These are phyloP conservation scores for Globisporangium irregulare DNA, from an alignment of 352 stramenopile genomes.

Conservation along the genomic window DNA sequence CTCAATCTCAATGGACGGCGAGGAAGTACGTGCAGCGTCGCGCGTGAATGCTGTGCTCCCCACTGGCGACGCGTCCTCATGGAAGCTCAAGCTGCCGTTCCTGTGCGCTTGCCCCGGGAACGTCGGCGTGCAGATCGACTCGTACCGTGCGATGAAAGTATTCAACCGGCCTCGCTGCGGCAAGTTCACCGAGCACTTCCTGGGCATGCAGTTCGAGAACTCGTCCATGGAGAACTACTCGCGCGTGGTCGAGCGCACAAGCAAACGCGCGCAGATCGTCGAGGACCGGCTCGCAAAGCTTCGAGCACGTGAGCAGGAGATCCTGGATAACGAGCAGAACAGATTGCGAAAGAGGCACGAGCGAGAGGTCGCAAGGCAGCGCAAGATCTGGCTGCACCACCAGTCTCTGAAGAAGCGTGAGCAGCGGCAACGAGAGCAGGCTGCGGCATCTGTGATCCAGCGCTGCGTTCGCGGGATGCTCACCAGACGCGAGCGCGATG, in stretches of 20 bases:
- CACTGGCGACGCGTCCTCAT: neutral
- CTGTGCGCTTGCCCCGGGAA: slow-evolving; percentile 62
- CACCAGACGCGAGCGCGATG: slow-evolving; percentile 17
- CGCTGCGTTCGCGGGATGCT: slow-evolving; percentile 34
- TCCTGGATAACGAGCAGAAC: slow-evolving; percentile 37
- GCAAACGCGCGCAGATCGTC: slow-evolving; percentile 36
- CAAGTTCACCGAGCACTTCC: slow-evolving; percentile 71
- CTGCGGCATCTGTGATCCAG: slow-evolving; percentile 43
- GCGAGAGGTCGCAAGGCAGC: slow-evolving; percentile 40
- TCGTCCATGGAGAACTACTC: slow-evolving; percentile 69
- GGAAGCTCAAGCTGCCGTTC: slow-evolving; percentile 41
- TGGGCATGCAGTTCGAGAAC: slow-evolving; percentile 60
- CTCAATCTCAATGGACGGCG: slow-evolving; percentile 14
- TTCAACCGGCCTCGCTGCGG: slow-evolving; percentile 53
- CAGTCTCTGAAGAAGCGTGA: slow-evolving; percentile 47
- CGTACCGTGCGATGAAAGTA: slow-evolving; percentile 56
- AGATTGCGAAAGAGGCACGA: slow-evolving; percentile 36
- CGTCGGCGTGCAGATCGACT: slow-evolving; percentile 74
- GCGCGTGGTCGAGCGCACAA: slow-evolving; percentile 56
- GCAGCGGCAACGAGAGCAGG: slow-evolving; percentile 35
- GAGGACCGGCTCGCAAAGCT: slow-evolving; percentile 50
- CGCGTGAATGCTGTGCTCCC: neutral
- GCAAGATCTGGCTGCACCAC: slow-evolving; percentile 42
- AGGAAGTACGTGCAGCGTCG: slow-evolving; percentile 23
- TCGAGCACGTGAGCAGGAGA: slow-evolving; percentile 36